Base-by-base conservation (phyloP, 2,329 filamentous ascomycete genomes). In the Didymella exigua region DNA sequence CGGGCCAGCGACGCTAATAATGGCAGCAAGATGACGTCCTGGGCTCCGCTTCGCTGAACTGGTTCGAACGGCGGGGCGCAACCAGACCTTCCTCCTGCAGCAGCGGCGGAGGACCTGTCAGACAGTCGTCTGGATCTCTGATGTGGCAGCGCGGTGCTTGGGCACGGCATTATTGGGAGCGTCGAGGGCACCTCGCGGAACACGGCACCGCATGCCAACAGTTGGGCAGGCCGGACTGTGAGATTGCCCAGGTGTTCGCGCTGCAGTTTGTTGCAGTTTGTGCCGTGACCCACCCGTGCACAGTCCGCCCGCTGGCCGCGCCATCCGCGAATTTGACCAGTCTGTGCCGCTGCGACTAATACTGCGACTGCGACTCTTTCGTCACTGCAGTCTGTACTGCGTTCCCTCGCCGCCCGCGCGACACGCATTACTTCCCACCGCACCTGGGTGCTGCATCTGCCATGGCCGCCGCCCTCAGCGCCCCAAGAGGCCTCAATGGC, bases 401-500 rank as follows among this genome's bases (percentile, higher is more conserved):
- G 40, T 46, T 33, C 46, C 27, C 11, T 38, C 24, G 55, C 45
- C 46, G 21, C 11, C 36, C 24, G 55, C 45, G 45, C 46, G 30
- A 42, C 36, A 44, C 53, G 29, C 47, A 23, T 26, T 37, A 19
- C 40, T 44, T 21, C 23, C 46, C 40, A 37, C 47, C 38, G 50
- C 58, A 58, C 58, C 16, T 19, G 43, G 60, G 59, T 56, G 61
- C 61, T 45, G 47, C 49, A 40, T 36, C 57, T 45, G 61, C 60
- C 61, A 67, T 69, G 68, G 68, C 63, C 41, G 49, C 56, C 38
- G 70, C 68, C 61, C 68, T 72, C 56, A 68, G 67, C 65, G 52
- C 65, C 43, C 61, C 48, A 30, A 59, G 27, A 46, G 57, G 40
- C 30, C 49, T 62, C 68, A 70, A 73, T 73, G 72, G 66, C 68